Conservation (phyloP, 2,329 filamentous ascomycete genomes). For the Colletotrichum theobromicola region DNA sequence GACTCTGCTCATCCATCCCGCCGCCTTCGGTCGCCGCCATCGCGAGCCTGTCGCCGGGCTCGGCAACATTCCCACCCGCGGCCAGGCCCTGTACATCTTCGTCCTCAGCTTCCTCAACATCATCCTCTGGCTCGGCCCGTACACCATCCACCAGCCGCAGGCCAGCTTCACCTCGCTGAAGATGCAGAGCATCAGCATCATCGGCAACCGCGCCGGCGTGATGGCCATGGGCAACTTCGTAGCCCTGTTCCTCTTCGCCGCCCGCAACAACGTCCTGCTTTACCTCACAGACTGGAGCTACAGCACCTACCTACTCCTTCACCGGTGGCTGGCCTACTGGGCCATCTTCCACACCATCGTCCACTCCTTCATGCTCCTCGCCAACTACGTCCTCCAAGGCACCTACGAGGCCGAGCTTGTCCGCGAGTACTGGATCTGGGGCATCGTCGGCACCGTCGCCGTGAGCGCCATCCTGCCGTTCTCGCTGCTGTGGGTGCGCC, state of each 20-base stretch:
- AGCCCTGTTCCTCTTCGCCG: neutral
- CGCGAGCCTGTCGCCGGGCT: conserved; percentile 33
- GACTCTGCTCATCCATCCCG: conserved; percentile 33
- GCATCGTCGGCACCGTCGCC: conserved; percentile 20
- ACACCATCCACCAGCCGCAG: conserved; percentile 31
- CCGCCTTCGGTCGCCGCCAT: conserved; percentile 34
- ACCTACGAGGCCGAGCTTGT: conserved; percentile 5
- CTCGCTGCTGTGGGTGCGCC: conserved; percentile 23
- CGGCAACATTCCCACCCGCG: conserved; percentile 37
- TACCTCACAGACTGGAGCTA: conserved; percentile 11
- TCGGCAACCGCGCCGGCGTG: conserved; percentile 23
- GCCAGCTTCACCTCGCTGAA: conserved; percentile 27
- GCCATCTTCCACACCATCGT: conserved; percentile 3
- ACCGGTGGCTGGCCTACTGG: conserved; percentile 16
- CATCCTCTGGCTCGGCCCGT: conserved; percentile 35
- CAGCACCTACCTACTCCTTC: conserved; percentile 5
- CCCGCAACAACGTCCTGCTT: conserved; percentile 3
- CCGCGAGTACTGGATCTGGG: conserved; percentile 26
- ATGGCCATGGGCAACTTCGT: conserved; percentile 15
- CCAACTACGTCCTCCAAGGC: neutral
- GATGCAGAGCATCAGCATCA: conserved; percentile 33
- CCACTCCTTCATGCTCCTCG: conserved; percentile 9
- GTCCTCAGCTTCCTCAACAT: conserved; percentile 38
- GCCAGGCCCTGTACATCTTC: conserved; percentile 37
- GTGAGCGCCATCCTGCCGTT: conserved; percentile 17